Conservation (phyloP, 257 asterid species). For the Solanum pennellii region DNA sequence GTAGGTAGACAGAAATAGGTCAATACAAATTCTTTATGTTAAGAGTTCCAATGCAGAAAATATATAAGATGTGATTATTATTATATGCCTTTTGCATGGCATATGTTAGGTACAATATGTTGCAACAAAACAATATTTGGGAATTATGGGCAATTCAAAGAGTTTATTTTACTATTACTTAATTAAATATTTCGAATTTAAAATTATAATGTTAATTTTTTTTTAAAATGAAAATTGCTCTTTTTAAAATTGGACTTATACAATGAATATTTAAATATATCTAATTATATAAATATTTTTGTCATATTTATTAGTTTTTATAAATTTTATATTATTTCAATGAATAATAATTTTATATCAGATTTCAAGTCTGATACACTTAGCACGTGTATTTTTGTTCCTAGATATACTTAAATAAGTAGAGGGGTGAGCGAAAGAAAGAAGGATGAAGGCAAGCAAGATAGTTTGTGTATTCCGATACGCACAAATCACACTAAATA, state of each 20-base stretch:
- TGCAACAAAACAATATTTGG: neutral
- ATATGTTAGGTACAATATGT: neutral
- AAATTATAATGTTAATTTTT: too few species aligned
- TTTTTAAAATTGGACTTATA: too few species aligned
- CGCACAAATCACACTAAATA: too few species aligned
- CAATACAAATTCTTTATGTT: neutral
- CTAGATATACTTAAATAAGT: too few species aligned
- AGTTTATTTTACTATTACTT: neutral
- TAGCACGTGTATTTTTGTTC: too few species aligned
- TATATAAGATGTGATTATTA: neutral
- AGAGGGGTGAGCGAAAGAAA: neutral
- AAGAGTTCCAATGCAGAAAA: constrained; percentile 1
- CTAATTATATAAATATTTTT: too few species aligned
- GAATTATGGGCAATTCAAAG: neutral
- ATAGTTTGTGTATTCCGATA: neutral
- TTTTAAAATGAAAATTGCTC: too few species aligned
- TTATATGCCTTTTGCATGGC: neutral
- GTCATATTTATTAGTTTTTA: too few species aligned
- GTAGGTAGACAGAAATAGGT: neutral
- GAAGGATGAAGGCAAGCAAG: neutral
- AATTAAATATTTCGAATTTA: neutral
- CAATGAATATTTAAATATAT: too few species aligned
- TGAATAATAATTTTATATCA: too few species aligned
- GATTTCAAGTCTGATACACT: neutral
- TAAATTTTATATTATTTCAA: too few species aligned